A percentile compares a stretch with the other conserved stretches of the same genome.
phyloP scores from a whole-genome alignment of 139 green algal species.

The Tetratostichococcus sp. region DNA sequence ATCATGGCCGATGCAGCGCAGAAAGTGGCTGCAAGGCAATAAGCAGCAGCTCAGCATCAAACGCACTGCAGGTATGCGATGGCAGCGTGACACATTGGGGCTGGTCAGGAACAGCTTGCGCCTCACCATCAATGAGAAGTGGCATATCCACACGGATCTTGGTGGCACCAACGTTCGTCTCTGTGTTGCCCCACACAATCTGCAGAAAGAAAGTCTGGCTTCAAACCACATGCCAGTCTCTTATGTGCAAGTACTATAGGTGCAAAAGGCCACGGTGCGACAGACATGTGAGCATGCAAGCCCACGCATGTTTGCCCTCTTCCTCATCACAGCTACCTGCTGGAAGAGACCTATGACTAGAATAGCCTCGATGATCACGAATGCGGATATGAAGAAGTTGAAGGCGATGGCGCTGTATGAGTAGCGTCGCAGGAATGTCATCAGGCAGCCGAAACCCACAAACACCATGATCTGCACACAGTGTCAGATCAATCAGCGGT shows the following conservation, averaged over 20 bases:
- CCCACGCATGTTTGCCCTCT: no score
- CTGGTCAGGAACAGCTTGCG: not conserved
- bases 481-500: no score
- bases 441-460: constrained; percentile 20
- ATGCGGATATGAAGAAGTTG: constrained; percentile 46
- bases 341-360: constrained; percentile 19
- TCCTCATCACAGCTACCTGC: constrained; percentile 10
- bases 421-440: constrained; percentile 55
- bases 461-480: constrained; percentile 47
- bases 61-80: not conserved
- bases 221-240: no score
- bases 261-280: no score
- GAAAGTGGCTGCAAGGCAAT: constrained; percentile 25
- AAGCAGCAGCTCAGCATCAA: no score
- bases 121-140: constrained; percentile 42
- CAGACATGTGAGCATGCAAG: no score
- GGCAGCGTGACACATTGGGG: no score
- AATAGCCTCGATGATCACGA: constrained; percentile 44
- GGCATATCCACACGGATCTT: constrained; percentile 49
- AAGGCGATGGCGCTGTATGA: constrained; percentile 43
- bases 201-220: not conserved
- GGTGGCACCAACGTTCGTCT: not conserved
- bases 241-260: not conserved
- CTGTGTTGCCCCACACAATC: not conserved
- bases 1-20: constrained; percentile 51